Conservation (phyloP, 768 basidiomycete species). For the Galerina sulciceps region DNA sequence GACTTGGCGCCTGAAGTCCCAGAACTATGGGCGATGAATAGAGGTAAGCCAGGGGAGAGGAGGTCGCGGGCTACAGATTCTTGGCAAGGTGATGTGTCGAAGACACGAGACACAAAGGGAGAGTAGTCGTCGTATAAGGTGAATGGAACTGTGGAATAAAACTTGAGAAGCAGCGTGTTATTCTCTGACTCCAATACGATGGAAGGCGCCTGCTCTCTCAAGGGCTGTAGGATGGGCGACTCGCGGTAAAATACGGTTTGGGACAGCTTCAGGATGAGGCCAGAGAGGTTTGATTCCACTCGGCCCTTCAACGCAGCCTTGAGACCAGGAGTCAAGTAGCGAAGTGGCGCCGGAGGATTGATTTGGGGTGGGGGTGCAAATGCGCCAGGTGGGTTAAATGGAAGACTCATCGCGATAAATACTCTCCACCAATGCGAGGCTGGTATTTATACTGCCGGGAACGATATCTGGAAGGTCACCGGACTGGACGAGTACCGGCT, state of each 20-base stretch:
- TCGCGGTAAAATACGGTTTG: background rate
- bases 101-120: background rate
- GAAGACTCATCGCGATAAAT: background rate
- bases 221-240: background rate
- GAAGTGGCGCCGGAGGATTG: background rate
- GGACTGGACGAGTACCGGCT: too few relatives aligned
- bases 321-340: background rate
- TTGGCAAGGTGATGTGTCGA: background rate
- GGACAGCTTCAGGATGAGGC: background rate
- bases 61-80: constrained; percentile 4
- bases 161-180: background rate
- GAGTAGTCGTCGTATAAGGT: constrained; percentile 5
- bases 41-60: constrained; percentile 19
- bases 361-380: background rate
- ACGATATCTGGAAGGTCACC: too few relatives aligned
- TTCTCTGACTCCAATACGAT: background rate
- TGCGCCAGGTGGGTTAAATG: background rate
- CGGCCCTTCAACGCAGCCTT: background rate
- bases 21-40: constrained; percentile 17
- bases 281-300: background rate
- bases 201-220: background rate
- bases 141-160: background rate
- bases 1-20: constrained; percentile 16
- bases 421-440: too few relatives aligned
- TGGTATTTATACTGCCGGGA: too few relatives aligned